phyloP scores from a whole-genome alignment of 352 stramenopile species.

The Phytophthora constricta region DNA sequence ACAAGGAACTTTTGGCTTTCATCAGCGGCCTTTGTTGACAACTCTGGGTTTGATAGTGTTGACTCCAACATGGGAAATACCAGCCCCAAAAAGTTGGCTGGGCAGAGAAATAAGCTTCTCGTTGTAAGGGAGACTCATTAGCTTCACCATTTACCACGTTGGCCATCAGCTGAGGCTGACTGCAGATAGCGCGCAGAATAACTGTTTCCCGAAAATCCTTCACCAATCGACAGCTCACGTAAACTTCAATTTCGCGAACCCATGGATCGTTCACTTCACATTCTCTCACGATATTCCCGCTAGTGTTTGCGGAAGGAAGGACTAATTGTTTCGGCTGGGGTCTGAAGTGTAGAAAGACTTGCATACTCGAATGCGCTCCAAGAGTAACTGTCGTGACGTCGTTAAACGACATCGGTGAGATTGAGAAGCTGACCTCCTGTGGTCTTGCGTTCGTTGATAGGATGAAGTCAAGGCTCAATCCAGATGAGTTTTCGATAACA shows the following conservation, averaged over 20 bases:
- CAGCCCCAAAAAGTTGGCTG: constrained; percentile 83
- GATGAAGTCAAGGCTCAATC: constrained; percentile 87
- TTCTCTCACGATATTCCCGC: constrained; percentile 12
- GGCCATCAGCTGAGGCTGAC: constrained; percentile 79
- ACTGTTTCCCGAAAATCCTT: constrained; percentile 91
- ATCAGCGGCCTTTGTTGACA: constrained; percentile 35
- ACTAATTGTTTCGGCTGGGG: constrained; percentile 55
- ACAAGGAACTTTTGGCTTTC: constrained; percentile 76
- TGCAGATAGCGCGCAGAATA: constrained; percentile 77
- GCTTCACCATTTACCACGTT: constrained; percentile 59
- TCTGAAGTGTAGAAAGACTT: constrained; percentile 90
- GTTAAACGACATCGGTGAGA: constrained; percentile 84
- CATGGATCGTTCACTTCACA: constrained; percentile 54
- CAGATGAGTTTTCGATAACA: constrained; percentile 87
- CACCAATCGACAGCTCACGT: constrained; percentile 87
- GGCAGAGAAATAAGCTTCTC: constrained; percentile 43
- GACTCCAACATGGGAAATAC: constrained; percentile 84
- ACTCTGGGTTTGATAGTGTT: constrained; percentile 49
- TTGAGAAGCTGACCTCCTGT: constrained; percentile 85
- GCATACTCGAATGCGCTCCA: constrained; percentile 66
- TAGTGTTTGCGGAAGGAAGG: constrained; percentile 15
- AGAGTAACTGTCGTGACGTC: constrained; percentile 84
- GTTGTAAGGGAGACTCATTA: constrained; percentile 40
- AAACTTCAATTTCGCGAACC: constrained; percentile 88
- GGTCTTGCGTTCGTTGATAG: constrained; percentile 82